Evolutionary conservation across 192 early-diverging fungal species (phyloP), one percentile per base, ranked within the genome.

Genomic region (Gryganskiella cystojenkinii): DNA sequence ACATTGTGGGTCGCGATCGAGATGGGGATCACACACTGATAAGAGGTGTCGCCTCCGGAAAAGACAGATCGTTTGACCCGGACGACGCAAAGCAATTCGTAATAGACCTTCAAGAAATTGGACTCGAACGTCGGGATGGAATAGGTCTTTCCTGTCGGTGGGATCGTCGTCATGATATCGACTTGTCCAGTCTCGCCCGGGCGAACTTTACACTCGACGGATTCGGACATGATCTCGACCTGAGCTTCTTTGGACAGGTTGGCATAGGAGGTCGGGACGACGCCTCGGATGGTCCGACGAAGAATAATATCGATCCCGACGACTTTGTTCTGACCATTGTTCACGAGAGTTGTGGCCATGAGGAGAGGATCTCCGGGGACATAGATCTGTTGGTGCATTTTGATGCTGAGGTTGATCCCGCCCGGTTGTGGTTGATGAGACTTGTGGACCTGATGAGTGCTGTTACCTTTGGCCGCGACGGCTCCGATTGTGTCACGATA

Each of bases 351-450:
- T 1, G 61, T 69, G 4, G 61, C 74, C 66, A 78, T 78, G 1
- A 59, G 69, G 19, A 78, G 50, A 43, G 74, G 74, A 37, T 78
- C 74, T 7, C 73, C 73, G 28, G 74, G 74, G 40, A 78, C 61
- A 60, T 78, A 78, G 25, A 78, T 64, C 27, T 78, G 74, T 47
- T 78, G 74, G 24, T 69, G 74, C 74, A 78, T 78, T 27, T 69
- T 78, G 49, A 78, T 68, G 24, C 33, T 56, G 35, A 78, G 27
- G 13, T 55, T 54, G 15, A 78, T 78, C 19, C 74, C 74, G 2
- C n/a, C n/a, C n/a, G n/a, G n/a, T n/a, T n/a, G n/a, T n/a, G 56
- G 31, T 2, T 50, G 52, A 3, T 40, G 37, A 13, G 56, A 53
- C 19, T 68, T 67, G 28, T 78, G 59, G 40, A 78, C 55, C 31